Base-by-base conservation (phyloP, 306 rosid genomes). In the Cicer cuneatum region DNA sequence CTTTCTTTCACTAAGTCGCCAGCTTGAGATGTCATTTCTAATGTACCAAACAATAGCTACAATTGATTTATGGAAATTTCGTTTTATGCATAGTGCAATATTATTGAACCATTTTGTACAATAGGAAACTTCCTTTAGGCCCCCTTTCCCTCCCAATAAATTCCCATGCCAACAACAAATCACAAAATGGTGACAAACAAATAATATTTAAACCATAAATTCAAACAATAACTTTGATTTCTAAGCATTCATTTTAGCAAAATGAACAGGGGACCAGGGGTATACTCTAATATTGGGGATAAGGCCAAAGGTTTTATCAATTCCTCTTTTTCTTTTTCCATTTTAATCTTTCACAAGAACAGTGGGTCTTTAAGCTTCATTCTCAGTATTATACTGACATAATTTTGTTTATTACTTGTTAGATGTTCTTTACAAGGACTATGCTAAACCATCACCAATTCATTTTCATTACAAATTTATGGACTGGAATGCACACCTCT, bases 371-470 rank as follows among this genome's bases (percentile, higher is more conserved):
- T 10, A 57, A 71, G 78, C 10, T 29, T 43, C n/a, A 33, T 75
- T 65, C 52, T 51, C 33, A 65, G 40, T 45, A 45, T n/a, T 48
- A 39, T 58, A 67, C 63, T 86, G 9, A 86, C 51, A 69, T 74
- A 9, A 38, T n/a, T 65, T 80, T 66, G 14, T 75, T 69, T 77
- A 10, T 45, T 67, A 66, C 69, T 81, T 59, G 13, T 53, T 69
- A 90, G 96, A 69, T 85, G 88, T 90, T 75, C 93, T 86, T 70
- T 82, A 85, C 60, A 86, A 82, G 72, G 91, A 84, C 78, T 86
- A 83, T 74, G 82, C 74, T 45, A 51, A 78, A 35, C 82, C 35
- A 40, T 83, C 84, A 37, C 88, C 86, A 15, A 58, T 62, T 71
- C 87, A 83, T 77, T 81, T 69, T 75, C 85, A 82, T 60, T 78